These are phyloP conservation scores for Atkinsonella hypoxylon DNA, from an alignment of 2,329 filamentous ascomycete species.

Conservation along the genomic window DNA sequence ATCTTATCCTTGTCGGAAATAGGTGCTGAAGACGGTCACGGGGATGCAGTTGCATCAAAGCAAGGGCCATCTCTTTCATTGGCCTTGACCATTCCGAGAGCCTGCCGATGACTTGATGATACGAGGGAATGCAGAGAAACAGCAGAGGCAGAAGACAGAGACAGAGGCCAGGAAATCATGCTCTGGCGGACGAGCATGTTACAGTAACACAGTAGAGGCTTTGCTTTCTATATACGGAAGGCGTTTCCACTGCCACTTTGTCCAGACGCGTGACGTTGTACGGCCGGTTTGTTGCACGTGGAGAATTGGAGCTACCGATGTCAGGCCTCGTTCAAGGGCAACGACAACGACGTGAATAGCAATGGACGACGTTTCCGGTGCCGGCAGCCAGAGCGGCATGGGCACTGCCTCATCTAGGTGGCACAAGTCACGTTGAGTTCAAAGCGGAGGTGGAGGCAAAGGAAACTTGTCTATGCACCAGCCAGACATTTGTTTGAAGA, in stretches of 20 bases:
- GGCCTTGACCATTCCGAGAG: neutral
- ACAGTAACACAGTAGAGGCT: neutral
- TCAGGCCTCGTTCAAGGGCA: neutral
- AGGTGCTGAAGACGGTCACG: neutral
- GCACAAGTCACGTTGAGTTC: neutral
- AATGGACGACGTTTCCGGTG: neutral
- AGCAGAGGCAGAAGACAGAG: neutral
- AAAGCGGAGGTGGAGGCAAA: neutral
- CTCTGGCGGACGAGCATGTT: neutral
- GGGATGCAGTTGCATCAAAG: neutral
- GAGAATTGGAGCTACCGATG: neutral
- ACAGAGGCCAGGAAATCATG: neutral
- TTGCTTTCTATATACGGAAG: neutral
- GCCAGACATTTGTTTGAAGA: slow-evolving; percentile 3
- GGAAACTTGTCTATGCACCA: neutral
- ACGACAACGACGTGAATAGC: neutral
- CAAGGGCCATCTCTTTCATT: slow-evolving; percentile 1
- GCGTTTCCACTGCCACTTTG: neutral
- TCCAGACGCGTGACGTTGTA: neutral
- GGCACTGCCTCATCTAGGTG: neutral
- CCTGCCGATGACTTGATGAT: neutral
- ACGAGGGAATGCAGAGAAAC: neutral
- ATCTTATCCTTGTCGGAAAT: neutral
- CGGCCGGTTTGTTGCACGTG: neutral
- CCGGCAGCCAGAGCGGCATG: neutral